These are phyloP conservation scores for Suillus discolor DNA, from an alignment of 768 basidiomycete species.

Conservation along the genomic window DNA sequence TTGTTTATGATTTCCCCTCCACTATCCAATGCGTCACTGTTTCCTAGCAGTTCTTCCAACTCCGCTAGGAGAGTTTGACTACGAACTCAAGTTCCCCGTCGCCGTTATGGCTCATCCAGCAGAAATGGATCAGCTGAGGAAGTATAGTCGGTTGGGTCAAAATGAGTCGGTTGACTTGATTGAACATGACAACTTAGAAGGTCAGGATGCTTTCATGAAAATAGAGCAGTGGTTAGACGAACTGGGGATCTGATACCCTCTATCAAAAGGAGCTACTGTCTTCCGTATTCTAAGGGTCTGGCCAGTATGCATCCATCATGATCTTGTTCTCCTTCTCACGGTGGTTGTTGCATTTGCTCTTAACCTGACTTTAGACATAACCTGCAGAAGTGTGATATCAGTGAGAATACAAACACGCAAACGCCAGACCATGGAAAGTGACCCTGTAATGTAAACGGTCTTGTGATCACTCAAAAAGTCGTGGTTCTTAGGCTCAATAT, in stretches of 20 bases:
- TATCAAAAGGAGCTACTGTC: background rate
- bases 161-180: slow-evolving; percentile 43
- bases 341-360: background rate
- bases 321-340: background rate
- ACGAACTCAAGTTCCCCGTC: slow-evolving; percentile 64
- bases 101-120: slow-evolving; percentile 45
- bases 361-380: background rate
- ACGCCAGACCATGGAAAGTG: background rate
- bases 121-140: slow-evolving; percentile 37
- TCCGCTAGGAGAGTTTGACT: slow-evolving; percentile 53
- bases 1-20: slow-evolving; percentile 66
- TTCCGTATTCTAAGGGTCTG: background rate
- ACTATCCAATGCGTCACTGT: slow-evolving; percentile 39
- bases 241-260: slow-evolving; percentile 45
- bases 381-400: background rate
- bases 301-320: background rate
- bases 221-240: slow-evolving; percentile 60
- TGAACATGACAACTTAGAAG: slow-evolving; percentile 37
- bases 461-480: background rate
- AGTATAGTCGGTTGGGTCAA: slow-evolving; percentile 43
- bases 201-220: slow-evolving; percentile 39
- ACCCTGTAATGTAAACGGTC: background rate
- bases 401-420: background rate
- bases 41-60: slow-evolving; percentile 35
- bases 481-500: background rate